These are phyloP conservation scores for Stramenopiles sp. DNA, from an alignment of 352 stramenopile genomes.

Conservation along the genomic window DNA sequence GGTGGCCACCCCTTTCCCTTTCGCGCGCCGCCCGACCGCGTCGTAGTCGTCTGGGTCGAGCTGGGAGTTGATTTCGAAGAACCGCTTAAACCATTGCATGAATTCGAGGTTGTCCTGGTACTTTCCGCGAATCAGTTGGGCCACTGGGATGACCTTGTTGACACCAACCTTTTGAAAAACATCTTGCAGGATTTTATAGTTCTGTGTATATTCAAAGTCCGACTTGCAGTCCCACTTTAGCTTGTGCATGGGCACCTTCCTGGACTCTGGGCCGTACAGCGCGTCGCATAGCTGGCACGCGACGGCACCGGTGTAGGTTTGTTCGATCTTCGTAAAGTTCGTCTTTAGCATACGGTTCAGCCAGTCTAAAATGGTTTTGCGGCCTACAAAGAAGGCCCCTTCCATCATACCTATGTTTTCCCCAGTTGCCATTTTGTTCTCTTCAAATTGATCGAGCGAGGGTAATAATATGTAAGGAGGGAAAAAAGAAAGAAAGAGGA, in stretches of 20 bases:
- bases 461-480: no score
- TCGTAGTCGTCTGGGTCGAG: conserved; percentile 67
- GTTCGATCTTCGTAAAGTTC: conserved; percentile 86
- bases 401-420: conserved; percentile 85
- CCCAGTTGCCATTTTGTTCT: conserved; percentile 29
- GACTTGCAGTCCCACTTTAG: conserved; percentile 92
- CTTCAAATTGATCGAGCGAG: no score
- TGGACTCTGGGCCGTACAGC: conserved; percentile 52
- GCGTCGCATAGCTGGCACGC: conserved; percentile 91
- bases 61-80: conserved; percentile 63
- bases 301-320: conserved; percentile 82
- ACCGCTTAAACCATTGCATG: conserved; percentile 92
- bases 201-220: conserved; percentile 94
- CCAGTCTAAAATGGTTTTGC: conserved; percentile 94
- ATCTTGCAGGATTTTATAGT: conserved; percentile 98
- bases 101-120: conserved; percentile 99
- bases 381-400: conserved; percentile 83
- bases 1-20: conserved; percentile 65
- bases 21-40: conserved; percentile 59
- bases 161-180: conserved; percentile 87
- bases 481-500: no score
- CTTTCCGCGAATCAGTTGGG: conserved; percentile 89
- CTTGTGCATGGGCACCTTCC: conserved; percentile 81
- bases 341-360: conserved; percentile 85
- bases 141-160: conserved; percentile 80